Base-by-base conservation (phyloP, 768 basidiomycete species). In the Rhodotorula diobovata region DNA sequence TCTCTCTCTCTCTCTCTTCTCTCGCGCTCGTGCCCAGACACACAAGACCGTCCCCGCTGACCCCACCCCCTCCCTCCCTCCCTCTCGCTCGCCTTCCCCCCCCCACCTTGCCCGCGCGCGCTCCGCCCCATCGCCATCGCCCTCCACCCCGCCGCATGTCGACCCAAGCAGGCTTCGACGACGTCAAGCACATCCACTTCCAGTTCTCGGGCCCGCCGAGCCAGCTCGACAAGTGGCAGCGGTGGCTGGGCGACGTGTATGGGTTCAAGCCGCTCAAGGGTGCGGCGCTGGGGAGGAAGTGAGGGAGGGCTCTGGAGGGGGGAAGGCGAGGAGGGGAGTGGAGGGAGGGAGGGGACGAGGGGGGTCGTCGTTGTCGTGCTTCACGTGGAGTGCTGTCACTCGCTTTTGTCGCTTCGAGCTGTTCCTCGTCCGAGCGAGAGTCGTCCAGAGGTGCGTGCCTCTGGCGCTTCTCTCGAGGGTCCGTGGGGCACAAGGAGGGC, bases 131-230 rank as follows among this genome's bases (percentile, higher is more conserved):
- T 39, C 28, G 45, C 45, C 16, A 2, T 30, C 15, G n/a, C 35
- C 30, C 3, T 4, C 30, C 3, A 46, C 28, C 28, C 18, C 46
- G 2, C 2, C 46, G 20, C 21, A 2, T 12, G 46, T 21, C 46
- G 21, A 20, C 11, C 23, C 48, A 6, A 35, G 28, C 65, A 74
- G 73, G 73, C 20, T 90, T 91, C 76, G 78, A 84, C 11, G 89
- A 92, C 76, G 84, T 96, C 56, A 87, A 85, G 76, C 85, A 83
- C 55, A 86, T 97, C 28, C 88, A 91, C 70, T 95, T 90, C 87
- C 81, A 85, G 30, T 93, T 92, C 68, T 84, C 88, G 59, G 93
- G 93, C 2, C 84, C 82, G 15, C 88, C 87, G 60, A 89, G 89
- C 71, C 89, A 91, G 75, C 83, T 82, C 66, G 83, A 77, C 66